Evolutionary conservation across 331 rosid genomes (phyloP).

Genomic region (Spiraea crenata): DNA sequence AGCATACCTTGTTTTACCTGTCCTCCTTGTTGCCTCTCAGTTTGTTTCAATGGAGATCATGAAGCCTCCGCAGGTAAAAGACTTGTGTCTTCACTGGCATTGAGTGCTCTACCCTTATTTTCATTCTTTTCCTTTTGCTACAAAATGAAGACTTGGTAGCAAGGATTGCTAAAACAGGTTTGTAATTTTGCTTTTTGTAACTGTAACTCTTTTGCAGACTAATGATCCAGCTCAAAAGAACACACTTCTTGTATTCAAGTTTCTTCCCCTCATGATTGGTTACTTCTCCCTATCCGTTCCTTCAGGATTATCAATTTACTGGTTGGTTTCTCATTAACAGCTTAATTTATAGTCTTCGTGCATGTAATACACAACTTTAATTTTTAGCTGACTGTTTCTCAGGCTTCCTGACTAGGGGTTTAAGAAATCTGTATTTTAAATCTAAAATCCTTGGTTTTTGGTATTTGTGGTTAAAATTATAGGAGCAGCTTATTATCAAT

Average conservation of each 20-base stretch:
- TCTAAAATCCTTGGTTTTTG: neutral
- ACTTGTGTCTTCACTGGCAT: slow-evolving; percentile 7
- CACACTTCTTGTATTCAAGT: slow-evolving; percentile 83
- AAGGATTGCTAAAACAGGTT: neutral
- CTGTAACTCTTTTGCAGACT: slow-evolving; percentile 63
- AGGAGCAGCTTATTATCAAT: neutral
- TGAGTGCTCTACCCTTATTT: slow-evolving; percentile 13
- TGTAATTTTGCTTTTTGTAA: slow-evolving; percentile 14
- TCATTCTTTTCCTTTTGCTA: slow-evolving; percentile 7
- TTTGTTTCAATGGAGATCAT: slow-evolving; percentile 92
- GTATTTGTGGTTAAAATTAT: neutral
- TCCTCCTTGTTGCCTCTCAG: slow-evolving; percentile 84
- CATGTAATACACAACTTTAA: neutral
- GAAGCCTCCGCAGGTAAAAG: slow-evolving; percentile 94
- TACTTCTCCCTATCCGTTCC: slow-evolving; percentile 97
- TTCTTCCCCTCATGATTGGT: slow-evolving; percentile 99
- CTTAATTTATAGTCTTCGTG: neutral
- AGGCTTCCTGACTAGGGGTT: neutral
- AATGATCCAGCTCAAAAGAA: slow-evolving; percentile 90
- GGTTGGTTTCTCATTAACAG: slow-evolving; percentile 60
- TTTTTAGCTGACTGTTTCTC: neutral
- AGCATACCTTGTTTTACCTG: slow-evolving; percentile 92
- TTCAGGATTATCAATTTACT: slow-evolving; percentile 95
- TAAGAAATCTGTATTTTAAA: neutral
- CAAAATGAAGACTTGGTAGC: neutral